Base-by-base conservation (phyloP, 306 rosid genomes). In the Hippophae rhamnoides region DNA sequence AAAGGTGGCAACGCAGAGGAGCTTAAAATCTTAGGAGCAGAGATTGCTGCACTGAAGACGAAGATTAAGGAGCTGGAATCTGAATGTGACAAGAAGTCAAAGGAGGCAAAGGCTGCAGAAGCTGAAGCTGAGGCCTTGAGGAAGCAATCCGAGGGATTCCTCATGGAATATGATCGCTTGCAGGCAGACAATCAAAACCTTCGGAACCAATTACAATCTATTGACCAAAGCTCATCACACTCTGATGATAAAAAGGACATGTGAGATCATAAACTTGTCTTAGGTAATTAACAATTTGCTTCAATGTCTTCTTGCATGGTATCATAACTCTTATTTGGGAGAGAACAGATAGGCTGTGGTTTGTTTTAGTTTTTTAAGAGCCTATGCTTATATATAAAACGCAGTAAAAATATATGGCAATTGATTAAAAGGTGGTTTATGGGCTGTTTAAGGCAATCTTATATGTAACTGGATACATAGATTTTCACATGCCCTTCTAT, bases 111-210 rank as follows among this genome's bases (percentile, higher is more conserved):
- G 72, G 61, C 64, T 10, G 75, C 88, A 45, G 84, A 75, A 78
- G 55, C 80, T 7, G 82, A 85, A 74, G 89, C 82, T 40, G 92
- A 79, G 69, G 92, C 96, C 63, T 80, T 83, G n/a, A 81, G 72
- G 66, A 90, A 87, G 79, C 96, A 90, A 68, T 87, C 89, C 6
- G 96, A 85, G 61, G 87, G 84, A 47, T 80, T 87, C 62, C 92
- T 87, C 59, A 74, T 87, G 82, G 96, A 90, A 65, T 85, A 90
- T 12, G 95, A 90, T 61, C 95, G 89, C 59, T 83, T 87, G 66
- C 70, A 78, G 68, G 95, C 72, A 58, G 98, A 85, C 67, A 90
- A 90, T 73, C 92, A 92, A 70, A 83, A 58, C 63, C 86, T 92
- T 60, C 68, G 84, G 56, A 88, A 74, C 70, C 98, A 87, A 71